Percentiles rank a stretch among this genome's conserved stretches.
Evolutionary conservation across 495 filamentous ascomycete species (phyloP).

Genomic region (Cairneyella variabilis): DNA sequence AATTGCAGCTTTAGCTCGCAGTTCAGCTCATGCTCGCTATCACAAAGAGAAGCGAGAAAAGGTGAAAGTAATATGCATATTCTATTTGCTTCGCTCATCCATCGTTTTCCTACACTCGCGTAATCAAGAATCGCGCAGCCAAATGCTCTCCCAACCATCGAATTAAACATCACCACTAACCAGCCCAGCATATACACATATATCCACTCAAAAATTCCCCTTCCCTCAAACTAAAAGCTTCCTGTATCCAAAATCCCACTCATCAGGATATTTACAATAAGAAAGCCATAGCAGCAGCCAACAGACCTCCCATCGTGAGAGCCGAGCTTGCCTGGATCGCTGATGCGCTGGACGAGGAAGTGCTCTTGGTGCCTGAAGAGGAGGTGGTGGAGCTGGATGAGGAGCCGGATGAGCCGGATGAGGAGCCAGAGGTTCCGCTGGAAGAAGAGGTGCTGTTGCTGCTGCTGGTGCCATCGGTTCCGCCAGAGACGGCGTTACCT

Average conservation of each 20-base stretch:
- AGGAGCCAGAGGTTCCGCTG: conserved; percentile 5
- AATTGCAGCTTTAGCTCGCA: background rate
- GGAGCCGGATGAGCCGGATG: background rate
- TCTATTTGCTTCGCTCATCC: background rate
- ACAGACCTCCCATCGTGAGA: background rate
- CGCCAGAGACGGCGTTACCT: conserved; percentile 18
- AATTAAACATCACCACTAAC: background rate
- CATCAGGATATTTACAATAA: background rate
- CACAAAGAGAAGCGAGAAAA: background rate
- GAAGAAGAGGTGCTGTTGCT: conserved; percentile 6
- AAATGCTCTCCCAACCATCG: background rate
- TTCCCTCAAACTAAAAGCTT: background rate
- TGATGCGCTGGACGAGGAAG: background rate
- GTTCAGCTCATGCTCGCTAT: background rate
- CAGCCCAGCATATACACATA: background rate
- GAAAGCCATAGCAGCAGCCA: background rate
- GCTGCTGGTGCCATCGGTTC: background rate
- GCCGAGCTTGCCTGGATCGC: background rate
- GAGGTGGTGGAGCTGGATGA: background rate
- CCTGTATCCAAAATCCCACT: background rate
- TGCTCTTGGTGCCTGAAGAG: background rate
- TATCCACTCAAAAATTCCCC: background rate
- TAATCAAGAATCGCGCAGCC: background rate
- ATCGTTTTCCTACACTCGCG: background rate
- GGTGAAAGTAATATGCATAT: background rate